phyloP scores from a whole-genome alignment of 345 rosid species.

The Murraya koenigii region DNA sequence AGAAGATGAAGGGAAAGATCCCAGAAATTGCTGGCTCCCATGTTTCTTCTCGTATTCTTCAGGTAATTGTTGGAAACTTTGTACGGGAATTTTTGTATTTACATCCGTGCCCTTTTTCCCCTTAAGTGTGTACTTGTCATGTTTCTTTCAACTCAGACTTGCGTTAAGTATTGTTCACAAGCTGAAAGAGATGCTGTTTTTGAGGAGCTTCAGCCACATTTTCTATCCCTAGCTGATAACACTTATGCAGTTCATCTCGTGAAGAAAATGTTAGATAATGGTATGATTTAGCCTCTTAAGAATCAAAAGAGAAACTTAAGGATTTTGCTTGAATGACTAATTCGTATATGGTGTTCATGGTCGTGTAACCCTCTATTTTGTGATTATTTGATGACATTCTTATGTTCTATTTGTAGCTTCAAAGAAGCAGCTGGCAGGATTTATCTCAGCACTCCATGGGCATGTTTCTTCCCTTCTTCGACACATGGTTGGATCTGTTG shows the following conservation, averaged over 20 bases:
- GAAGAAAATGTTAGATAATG: slow-evolving; percentile 80
- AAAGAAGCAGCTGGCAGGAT: slow-evolving; percentile 62
- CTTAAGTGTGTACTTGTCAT: neutral
- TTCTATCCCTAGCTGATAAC: slow-evolving; percentile 63
- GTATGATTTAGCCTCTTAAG: slow-evolving; percentile 33
- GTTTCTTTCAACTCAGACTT: slow-evolving; percentile 46
- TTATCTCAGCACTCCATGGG: slow-evolving; percentile 77
- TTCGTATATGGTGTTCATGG: neutral
- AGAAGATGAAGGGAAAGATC: slow-evolving; percentile 90
- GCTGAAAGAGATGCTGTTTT: slow-evolving; percentile 70
- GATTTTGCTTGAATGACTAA: neutral
- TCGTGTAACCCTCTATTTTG: neutral
- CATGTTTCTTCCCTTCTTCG: slow-evolving; percentile 78
- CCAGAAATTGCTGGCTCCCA: slow-evolving; percentile 82
- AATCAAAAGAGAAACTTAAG: slow-evolving; percentile 6
- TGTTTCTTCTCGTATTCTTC: slow-evolving; percentile 89
- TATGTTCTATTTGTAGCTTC: slow-evolving; percentile 54
- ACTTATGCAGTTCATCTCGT: slow-evolving; percentile 71
- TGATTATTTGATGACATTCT: neutral
- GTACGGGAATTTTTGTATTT: neutral
- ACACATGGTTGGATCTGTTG: slow-evolving; percentile 89
- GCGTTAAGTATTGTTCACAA: slow-evolving; percentile 75
- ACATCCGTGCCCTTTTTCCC: neutral
- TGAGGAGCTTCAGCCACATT: slow-evolving; percentile 77
- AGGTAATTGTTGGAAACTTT: slow-evolving; percentile 43